These are phyloP conservation scores for Chondrostereum purpureum DNA, from an alignment of 1,284 basidiomycete species.

Conservation along the genomic window DNA sequence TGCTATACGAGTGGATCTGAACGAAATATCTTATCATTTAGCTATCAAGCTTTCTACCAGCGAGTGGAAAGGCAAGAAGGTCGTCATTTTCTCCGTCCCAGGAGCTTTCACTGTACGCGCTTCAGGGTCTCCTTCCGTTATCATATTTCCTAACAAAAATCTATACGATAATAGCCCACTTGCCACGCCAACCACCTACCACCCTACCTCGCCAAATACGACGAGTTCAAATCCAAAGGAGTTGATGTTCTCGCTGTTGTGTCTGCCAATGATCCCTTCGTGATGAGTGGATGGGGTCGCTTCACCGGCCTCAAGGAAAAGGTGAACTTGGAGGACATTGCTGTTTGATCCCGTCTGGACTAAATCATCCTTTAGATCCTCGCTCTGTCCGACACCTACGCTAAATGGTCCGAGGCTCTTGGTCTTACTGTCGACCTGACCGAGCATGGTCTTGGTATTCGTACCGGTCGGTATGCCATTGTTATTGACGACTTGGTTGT, in stretches of 20 bases:
- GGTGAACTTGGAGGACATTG: conserved; percentile 27
- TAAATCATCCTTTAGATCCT: conserved; percentile 47
- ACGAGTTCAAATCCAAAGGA: conserved; percentile 69
- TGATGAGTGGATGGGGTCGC: conserved; percentile 73
- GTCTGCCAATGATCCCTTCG: conserved; percentile 72
- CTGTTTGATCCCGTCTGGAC: neutral
- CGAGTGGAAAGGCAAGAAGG: conserved; percentile 80
- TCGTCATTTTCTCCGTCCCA: conserved; percentile 72
- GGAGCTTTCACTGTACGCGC: conserved; percentile 75
- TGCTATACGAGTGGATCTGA: too few species aligned
- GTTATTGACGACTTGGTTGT: conserved; percentile 68
- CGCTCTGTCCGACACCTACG: conserved; percentile 57
- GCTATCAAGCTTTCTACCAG: conserved; percentile 49
- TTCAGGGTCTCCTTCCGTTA: too few species aligned
- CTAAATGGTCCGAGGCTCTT: conserved; percentile 58
- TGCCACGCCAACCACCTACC: conserved; percentile 73
- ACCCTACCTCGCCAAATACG: conserved; percentile 56
- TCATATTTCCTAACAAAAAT: too few species aligned
- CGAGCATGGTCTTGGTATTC: conserved; percentile 48
- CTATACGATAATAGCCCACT: conserved; percentile 67
- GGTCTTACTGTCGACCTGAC: conserved; percentile 61
- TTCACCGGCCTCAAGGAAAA: conserved; percentile 66
- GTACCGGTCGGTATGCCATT: conserved; percentile 67
- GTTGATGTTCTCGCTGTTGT: conserved; percentile 67
- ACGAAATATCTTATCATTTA: conserved; percentile 21